These are phyloP conservation scores for Xylariales sp. DNA, from an alignment of 2,329 filamentous ascomycete genomes.

Conservation along the genomic window DNA sequence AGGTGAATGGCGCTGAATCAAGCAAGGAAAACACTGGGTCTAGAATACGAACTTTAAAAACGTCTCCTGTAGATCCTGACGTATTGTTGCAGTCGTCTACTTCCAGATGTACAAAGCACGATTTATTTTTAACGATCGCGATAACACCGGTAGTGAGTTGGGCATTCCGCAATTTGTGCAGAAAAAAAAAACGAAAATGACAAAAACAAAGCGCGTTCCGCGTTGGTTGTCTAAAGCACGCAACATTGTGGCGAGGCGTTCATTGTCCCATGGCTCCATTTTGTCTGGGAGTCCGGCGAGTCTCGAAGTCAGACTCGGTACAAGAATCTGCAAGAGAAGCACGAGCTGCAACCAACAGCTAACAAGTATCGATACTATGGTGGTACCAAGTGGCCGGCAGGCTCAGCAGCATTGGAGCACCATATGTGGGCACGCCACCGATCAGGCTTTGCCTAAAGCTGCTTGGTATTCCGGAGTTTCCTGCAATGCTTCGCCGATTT, in stretches of 20 bases:
- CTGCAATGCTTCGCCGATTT: constrained; percentile 38
- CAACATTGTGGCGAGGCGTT: not conserved
- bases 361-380: constrained; percentile 21
- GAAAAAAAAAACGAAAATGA: not conserved
- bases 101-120: not conserved
- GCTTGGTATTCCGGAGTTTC: constrained; percentile 26
- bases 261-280: not conserved
- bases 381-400: constrained; percentile 3
- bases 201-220: constrained; percentile 1
- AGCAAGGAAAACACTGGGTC: constrained; percentile 7
- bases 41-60: not conserved
- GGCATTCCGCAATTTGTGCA: not conserved
- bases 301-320: constrained; percentile 8
- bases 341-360: constrained; percentile 1
- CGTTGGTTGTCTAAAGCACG: not conserved
- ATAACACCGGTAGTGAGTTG: not conserved
- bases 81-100: not conserved
- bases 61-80: constrained; percentile 19
- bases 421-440: constrained; percentile 11
- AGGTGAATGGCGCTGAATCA: not conserved
- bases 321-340: constrained; percentile 6
- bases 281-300: not conserved
- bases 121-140: not conserved
- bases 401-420: constrained; percentile 9
- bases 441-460: constrained; percentile 26